These are phyloP conservation scores for Termitomyces sp. DNA, from an alignment of 1,284 basidiomycete genomes.

Conservation along the genomic window DNA sequence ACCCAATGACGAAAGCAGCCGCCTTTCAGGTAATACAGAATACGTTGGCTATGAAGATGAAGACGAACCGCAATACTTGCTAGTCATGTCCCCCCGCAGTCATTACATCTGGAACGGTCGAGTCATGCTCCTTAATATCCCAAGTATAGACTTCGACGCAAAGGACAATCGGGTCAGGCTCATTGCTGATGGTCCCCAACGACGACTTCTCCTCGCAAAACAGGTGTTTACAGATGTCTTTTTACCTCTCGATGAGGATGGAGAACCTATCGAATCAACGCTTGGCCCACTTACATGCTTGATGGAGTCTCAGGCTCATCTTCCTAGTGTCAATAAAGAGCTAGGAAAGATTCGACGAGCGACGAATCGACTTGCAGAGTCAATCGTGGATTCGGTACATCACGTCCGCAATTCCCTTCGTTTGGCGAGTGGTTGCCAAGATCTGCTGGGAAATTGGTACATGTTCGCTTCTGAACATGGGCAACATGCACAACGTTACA, in stretches of 20 bases:
- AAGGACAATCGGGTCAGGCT: slow-evolving; percentile 82
- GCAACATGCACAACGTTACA: slow-evolving; percentile 80
- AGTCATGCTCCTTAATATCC: slow-evolving; percentile 70
- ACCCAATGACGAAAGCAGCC: slow-evolving; percentile 51
- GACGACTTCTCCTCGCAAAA: slow-evolving; percentile 75
- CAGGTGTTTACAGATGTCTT: slow-evolving; percentile 72
- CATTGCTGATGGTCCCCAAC: slow-evolving; percentile 83
- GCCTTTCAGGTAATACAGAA: slow-evolving; percentile 39
- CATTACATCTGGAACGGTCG: slow-evolving; percentile 95
- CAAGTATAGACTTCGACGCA: slow-evolving; percentile 71
- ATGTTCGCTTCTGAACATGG: slow-evolving; percentile 95
- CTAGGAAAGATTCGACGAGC: slow-evolving; percentile 87
- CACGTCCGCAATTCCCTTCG: slow-evolving; percentile 71
- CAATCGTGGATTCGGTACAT: slow-evolving; percentile 87
- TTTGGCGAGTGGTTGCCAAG: slow-evolving; percentile 67
- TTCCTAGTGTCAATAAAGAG: slow-evolving; percentile 86
- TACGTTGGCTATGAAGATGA: slow-evolving; percentile 41
- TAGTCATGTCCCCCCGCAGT: slow-evolving; percentile 82
- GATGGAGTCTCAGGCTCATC: slow-evolving; percentile 86
- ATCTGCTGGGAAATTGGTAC: slow-evolving; percentile 94
- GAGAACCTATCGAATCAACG: slow-evolving; percentile 40
- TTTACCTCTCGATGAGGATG: slow-evolving; percentile 55
- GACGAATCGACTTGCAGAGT: slow-evolving; percentile 87
- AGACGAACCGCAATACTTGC: slow-evolving; percentile 67
- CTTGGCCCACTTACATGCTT: slow-evolving; percentile 56